Percentiles rank a stretch among this genome's conserved stretches.
Evolutionary conservation across 768 basidiomycete genomes (phyloP).

Genomic region (Pleurotus tuber-regium): DNA sequence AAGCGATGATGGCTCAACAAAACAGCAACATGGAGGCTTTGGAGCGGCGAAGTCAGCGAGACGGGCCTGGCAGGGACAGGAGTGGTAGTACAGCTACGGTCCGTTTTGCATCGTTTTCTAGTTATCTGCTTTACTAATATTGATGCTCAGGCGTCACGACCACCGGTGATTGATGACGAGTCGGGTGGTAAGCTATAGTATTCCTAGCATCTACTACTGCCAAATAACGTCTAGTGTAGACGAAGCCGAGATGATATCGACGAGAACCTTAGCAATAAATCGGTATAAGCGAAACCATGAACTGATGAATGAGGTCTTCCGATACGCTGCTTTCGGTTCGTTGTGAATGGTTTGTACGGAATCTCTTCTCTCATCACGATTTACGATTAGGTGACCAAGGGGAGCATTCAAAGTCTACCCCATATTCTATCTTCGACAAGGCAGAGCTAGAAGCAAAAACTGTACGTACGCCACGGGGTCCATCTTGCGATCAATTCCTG

Average conservation of each 20-base stretch:
- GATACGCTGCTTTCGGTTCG: slow-evolving; percentile 65
- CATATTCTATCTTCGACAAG: slow-evolving; percentile 63
- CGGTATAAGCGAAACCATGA: slow-evolving; percentile 82
- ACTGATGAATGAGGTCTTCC: slow-evolving; percentile 81
- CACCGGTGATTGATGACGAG: slow-evolving; percentile 54
- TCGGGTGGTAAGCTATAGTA: slow-evolving; percentile 49
- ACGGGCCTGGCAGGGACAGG: slow-evolving; percentile 45
- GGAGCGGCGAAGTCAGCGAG: slow-evolving; percentile 63
- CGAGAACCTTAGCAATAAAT: slow-evolving; percentile 65
- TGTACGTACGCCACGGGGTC: slow-evolving; percentile 42
- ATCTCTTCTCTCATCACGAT: not conserved
- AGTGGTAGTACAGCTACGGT: slow-evolving; percentile 40
- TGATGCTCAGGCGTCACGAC: slow-evolving; percentile 19
- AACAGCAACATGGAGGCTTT: slow-evolving; percentile 70
- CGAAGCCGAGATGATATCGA: slow-evolving; percentile 69
- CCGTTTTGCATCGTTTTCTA: slow-evolving; percentile 8
- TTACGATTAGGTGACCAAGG: slow-evolving; percentile 41
- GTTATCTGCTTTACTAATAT: not conserved
- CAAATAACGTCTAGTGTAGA: slow-evolving; percentile 35
- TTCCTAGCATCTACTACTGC: not conserved
- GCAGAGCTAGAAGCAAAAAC: slow-evolving; percentile 54
- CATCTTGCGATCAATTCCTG: not conserved
- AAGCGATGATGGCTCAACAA: slow-evolving; percentile 72
- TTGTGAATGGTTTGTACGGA: too few species aligned
- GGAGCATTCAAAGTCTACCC: slow-evolving; percentile 33